These are phyloP conservation scores for Neofusicoccum sp. DNA, from an alignment of 2,329 filamentous ascomycete species.

Conservation along the genomic window DNA sequence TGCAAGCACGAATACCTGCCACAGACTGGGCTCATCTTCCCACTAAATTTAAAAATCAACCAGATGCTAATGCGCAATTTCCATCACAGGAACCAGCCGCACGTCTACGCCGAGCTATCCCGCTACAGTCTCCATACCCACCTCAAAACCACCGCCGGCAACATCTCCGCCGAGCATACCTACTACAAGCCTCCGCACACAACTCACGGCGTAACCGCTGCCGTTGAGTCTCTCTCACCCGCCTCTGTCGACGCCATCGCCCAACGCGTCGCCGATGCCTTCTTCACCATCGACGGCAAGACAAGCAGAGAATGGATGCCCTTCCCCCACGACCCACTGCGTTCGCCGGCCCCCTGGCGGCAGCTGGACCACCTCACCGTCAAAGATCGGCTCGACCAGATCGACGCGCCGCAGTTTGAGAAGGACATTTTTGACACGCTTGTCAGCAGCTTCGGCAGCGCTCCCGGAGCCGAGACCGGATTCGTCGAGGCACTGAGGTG, in stretches of 20 bases:
- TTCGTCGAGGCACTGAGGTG: conserved; percentile 31
- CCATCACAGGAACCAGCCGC: conserved; percentile 20
- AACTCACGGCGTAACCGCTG: too few relatives aligned
- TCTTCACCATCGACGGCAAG: conserved; percentile 34
- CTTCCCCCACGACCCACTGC: conserved; percentile 35
- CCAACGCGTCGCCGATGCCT: conserved; percentile 23
- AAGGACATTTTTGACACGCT: conserved; percentile 24
- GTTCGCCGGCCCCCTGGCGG: conserved; percentile 28
- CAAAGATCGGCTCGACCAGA: conserved; percentile 30
- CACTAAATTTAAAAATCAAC: not conserved
- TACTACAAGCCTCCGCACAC: not conserved
- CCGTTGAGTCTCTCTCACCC: not conserved
- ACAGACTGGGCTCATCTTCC: not conserved
- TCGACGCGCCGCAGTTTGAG: conserved; percentile 21
- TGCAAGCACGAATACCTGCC: too few relatives aligned
- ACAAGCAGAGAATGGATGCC: conserved; percentile 35
- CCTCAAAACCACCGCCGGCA: conserved; percentile 19
- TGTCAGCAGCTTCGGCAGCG: conserved; percentile 20
- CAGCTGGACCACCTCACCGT: conserved; percentile 30
- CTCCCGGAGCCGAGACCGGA: conserved; percentile 21
- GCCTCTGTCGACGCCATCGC: not conserved
- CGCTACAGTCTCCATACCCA: conserved; percentile 27
- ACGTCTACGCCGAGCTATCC: conserved; percentile 30
- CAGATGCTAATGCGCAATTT: not conserved
- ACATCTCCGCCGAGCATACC: not conserved